Evolutionary conservation across 345 rosid genomes (phyloP).

Genomic region (Brassica cretica): DNA sequence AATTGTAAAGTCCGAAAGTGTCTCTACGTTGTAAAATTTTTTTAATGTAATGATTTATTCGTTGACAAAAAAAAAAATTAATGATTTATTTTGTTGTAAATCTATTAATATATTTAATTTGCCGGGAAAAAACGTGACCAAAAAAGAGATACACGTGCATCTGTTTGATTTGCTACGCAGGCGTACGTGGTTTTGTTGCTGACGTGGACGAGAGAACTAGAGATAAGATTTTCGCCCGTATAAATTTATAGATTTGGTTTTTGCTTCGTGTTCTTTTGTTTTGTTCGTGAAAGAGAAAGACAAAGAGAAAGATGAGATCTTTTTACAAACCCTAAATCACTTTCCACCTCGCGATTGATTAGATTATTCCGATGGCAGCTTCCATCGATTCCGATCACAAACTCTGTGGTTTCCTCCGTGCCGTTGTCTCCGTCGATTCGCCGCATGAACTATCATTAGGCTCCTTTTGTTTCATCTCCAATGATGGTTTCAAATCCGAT

Average conservation of each 20-base stretch:
- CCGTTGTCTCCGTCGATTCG: constrained; percentile 49
- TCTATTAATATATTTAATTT: no score
- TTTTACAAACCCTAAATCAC: not conserved
- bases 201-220: constrained; percentile 11
- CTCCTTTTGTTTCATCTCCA: constrained; percentile 52
- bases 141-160: not conserved
- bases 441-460: constrained; percentile 29
- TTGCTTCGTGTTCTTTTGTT: not conserved
- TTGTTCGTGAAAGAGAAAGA: not conserved
- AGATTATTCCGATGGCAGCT: constrained; percentile 29
- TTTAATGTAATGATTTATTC: no score
- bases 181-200: not conserved
- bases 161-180: not conserved
- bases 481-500: constrained; percentile 53
- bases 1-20: no score
- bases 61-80: no score
- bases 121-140: no score
- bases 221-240: not conserved
- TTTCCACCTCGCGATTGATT: not conserved
- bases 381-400: constrained; percentile 44
- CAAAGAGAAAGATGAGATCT: not conserved
- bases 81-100: no score
- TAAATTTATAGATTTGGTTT: not conserved
- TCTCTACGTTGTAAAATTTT: no score
- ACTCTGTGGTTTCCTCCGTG: constrained; percentile 75